Evolutionary conservation across 306 rosid species (phyloP).

Genomic region (Argentina anserina): DNA sequence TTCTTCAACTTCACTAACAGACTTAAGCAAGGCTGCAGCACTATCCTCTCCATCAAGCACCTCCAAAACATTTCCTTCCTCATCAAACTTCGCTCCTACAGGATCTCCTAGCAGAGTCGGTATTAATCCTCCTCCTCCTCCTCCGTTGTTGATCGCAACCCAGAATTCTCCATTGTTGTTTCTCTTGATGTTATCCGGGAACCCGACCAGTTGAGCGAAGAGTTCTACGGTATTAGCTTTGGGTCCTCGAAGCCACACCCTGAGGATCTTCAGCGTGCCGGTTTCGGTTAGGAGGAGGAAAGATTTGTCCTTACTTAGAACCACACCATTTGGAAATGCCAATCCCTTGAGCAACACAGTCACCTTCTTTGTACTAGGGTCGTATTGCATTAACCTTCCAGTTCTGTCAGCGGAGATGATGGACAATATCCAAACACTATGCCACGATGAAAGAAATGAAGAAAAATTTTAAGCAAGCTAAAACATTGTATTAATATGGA

Average conservation of each 20-base stretch:
- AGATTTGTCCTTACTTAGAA: constrained; percentile 43
- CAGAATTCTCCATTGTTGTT: constrained; percentile 40
- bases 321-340: constrained; percentile 62
- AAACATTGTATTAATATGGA: too few relatives aligned
- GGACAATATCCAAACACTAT: constrained; percentile 34
- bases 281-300: constrained; percentile 46
- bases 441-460: neutral
- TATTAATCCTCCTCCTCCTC: constrained; percentile 20
- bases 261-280: constrained; percentile 14
- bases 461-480: neutral
- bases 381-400: constrained; percentile 49
- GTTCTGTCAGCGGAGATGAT: constrained; percentile 38
- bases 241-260: constrained; percentile 31
- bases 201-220: constrained; percentile 33
- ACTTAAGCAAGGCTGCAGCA: constrained; percentile 33
- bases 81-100: constrained; percentile 38
- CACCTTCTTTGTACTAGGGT: constrained; percentile 33
- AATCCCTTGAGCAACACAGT: constrained; percentile 38
- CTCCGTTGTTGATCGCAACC: constrained; percentile 45
- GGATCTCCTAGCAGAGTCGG: constrained; percentile 23
- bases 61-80: constrained; percentile 29
- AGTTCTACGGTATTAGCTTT: constrained; percentile 8
- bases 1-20: constrained; percentile 57
- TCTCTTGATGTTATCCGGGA: constrained; percentile 59
- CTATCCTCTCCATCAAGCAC: constrained; percentile 47